Percentiles rank a stretch among this genome's conserved stretches.
phyloP scores from a whole-genome alignment of 2,329 filamentous ascomycete genomes.

The Fusarium graminum region DNA sequence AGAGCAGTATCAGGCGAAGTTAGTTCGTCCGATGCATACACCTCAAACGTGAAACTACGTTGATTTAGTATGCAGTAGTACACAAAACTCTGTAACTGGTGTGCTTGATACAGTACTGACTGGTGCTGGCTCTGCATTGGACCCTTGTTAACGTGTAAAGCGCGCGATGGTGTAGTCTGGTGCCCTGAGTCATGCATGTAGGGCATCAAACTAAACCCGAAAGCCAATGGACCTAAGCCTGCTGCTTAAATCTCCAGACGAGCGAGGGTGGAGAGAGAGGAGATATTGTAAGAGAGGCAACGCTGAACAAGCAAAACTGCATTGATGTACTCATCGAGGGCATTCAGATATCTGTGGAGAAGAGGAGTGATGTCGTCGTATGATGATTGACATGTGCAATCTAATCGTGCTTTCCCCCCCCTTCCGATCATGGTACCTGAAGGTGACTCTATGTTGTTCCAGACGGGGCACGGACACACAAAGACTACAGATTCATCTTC shows the following conservation, averaged over 20 bases:
- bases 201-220: conserved; percentile 29
- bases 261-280: not conserved
- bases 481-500: conserved; percentile 5
- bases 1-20: conserved; percentile 6
- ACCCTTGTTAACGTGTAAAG: conserved; percentile 23
- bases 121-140: conserved; percentile 19
- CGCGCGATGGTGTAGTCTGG: conserved; percentile 19
- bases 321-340: not conserved
- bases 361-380: conserved; percentile 29
- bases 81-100: conserved; percentile 31
- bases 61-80: conserved; percentile 16
- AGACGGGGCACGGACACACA: not conserved
- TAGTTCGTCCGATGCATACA: not conserved
- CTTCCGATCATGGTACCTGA: conserved; percentile 15
- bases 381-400: conserved; percentile 34
- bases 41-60: not conserved
- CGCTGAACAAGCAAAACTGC: conserved; percentile 15
- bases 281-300: conserved; percentile 4
- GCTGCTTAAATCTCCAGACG: conserved; percentile 6
- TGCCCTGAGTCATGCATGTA: conserved; percentile 37
- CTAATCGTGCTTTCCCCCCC: conserved; percentile 5
- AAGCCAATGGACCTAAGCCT: conserved; percentile 15
- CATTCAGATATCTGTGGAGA: conserved; percentile 10
- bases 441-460: not conserved
- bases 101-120: conserved; percentile 2